A percentile compares a stretch with the other conserved stretches of the same genome.
Evolutionary conservation across 1,284 basidiomycete genomes (phyloP).

Genomic region (Caloboletus inedulis): DNA sequence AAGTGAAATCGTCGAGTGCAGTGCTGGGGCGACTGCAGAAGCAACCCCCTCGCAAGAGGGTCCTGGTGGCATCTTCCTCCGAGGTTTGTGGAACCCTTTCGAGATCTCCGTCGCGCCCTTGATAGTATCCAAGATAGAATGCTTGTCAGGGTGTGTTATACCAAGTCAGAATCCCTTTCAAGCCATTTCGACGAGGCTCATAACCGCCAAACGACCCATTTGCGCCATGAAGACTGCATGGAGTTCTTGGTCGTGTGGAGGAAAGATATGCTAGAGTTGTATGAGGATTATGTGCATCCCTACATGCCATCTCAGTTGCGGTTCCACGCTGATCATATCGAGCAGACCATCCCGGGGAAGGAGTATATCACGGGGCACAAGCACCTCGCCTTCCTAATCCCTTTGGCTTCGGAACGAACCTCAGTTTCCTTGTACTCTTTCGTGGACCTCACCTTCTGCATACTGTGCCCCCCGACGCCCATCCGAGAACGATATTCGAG

Average conservation of each 20-base stretch:
- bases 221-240: conserved; percentile 67
- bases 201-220: conserved; percentile 57
- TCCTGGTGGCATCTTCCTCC: conserved; percentile 54
- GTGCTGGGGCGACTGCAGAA: conserved; percentile 52
- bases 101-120: conserved; percentile 4
- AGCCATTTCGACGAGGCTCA: conserved; percentile 64
- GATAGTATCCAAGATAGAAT: conserved; percentile 63
- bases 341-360: conserved; percentile 57
- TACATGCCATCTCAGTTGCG: background rate
- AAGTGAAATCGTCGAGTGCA: conserved; percentile 52
- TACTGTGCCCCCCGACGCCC: conserved; percentile 62
- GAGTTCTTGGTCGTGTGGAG: conserved; percentile 83
- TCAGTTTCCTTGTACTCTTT: conserved; percentile 77
- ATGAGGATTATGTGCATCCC: conserved; percentile 68
- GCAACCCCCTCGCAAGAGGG: conserved; percentile 23
- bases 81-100: conserved; percentile 47
- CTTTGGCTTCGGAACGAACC: conserved; percentile 56
- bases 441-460: conserved; percentile 75
- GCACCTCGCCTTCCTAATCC: conserved; percentile 66
- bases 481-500: conserved; percentile 38
- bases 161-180: conserved; percentile 50
- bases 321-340: conserved; percentile 7
- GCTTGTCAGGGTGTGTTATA: conserved; percentile 72
- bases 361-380: conserved; percentile 66
- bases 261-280: conserved; percentile 70